Base-by-base conservation (phyloP, 208 protist genomes). In the Phytomonas serpens region DNA sequence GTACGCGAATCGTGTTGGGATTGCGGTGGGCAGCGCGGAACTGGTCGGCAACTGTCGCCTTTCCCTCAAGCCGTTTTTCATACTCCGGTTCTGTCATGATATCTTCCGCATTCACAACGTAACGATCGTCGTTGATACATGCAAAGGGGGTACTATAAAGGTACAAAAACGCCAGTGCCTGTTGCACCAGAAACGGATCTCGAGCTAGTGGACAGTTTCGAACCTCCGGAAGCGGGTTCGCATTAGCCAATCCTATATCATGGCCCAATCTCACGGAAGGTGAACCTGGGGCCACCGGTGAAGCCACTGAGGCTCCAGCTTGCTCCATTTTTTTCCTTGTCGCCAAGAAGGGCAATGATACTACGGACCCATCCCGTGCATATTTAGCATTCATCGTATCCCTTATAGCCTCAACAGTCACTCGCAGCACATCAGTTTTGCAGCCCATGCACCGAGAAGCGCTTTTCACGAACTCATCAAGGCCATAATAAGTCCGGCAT, bases 181-280 rank as follows among this genome's bases (percentile, higher is more conserved):
- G 91, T 75, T 96, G 91, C 14, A 94, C 87, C 13, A 96, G 80
- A 79, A 93, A 93, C 9, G 91, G 91, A 64, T 96, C 91, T 27
- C 72, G 69, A 31, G 87, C 77, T 19, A 96, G 80, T 4, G 79
- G 73, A 67, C 80, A 91, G 65, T 81, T 69, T 23, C 76, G 37
- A 34, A 61, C 52, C 10, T 73, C 69, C 9, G 16, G 51, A 13
- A 42, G 52, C 16, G 36, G 29, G 27, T 37, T 10, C 29, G 29
- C 47, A 23, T 34, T 5, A 9, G 40, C 30, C 29, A 40, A 67
- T 14, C 3, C 64, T 5, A 14, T 32, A 67, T 62, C 19, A n/a
- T 10, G 27, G 64, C n/a, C 7, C 2, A 10, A 19, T 14, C 68
- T 16, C 30, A 11, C 34, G 30, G n/a, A 29, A 61, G 14, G 61